Percentiles rank a stretch among this genome's conserved stretches.
phyloP scores from a whole-genome alignment of 345 rosid genomes.

The Lagerstroemia speciosa region DNA sequence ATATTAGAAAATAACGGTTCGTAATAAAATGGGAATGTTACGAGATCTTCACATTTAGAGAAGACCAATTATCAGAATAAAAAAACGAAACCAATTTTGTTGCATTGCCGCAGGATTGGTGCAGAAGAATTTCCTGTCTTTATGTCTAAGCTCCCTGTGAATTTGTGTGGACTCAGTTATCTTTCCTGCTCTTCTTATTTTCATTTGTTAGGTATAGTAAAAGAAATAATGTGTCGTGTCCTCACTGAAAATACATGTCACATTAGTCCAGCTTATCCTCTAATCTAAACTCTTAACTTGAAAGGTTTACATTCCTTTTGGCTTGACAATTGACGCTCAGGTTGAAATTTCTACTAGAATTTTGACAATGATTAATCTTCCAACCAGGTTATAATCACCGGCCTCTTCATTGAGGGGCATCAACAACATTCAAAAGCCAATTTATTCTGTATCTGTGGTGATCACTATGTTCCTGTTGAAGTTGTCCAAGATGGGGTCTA shows the following conservation, averaged over 20 bases:
- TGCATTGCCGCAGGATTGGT: not conserved
- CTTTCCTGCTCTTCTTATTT: not conserved
- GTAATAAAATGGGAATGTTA: not conserved
- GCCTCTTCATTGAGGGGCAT: slow-evolving; percentile 49
- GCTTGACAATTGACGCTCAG: not conserved
- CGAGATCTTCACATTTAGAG: not conserved
- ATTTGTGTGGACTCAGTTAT: not conserved
- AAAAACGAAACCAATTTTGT: no score
- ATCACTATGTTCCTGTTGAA: slow-evolving; percentile 43
- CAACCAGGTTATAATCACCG: slow-evolving; percentile 41
- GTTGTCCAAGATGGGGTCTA: slow-evolving; percentile 73
- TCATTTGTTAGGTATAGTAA: not conserved
- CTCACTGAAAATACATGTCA: not conserved
- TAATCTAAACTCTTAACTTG: not conserved
- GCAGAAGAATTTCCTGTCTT: not conserved
- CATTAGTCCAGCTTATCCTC: not conserved
- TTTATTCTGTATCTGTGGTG: slow-evolving; percentile 70
- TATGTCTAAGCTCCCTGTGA: not conserved
- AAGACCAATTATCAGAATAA: no score
- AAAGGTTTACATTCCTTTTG: not conserved
- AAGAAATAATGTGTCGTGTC: not conserved
- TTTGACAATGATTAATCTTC: slow-evolving; percentile 31
- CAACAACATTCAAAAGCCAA: slow-evolving; percentile 46
- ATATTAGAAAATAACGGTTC: not conserved
- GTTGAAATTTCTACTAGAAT: not conserved